Evolutionary conservation across 2,329 filamentous ascomycete species (phyloP).

Genomic region (Celoporthe dispersa): DNA sequence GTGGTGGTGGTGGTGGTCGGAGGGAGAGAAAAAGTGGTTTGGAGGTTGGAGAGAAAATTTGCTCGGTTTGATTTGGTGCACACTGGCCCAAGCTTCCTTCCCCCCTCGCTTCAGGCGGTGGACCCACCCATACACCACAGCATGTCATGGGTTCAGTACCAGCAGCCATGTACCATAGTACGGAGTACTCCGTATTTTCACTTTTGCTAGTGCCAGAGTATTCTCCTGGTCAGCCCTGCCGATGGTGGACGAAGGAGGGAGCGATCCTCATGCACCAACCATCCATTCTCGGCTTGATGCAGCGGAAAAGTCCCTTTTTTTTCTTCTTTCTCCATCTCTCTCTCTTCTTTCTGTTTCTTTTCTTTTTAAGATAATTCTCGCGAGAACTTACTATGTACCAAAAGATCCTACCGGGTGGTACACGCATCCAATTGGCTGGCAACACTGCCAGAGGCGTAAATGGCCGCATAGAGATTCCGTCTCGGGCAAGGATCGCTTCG

Average conservation of each 20-base stretch:
- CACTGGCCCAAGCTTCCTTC: conserved; percentile 7
- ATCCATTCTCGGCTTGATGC: too few species aligned
- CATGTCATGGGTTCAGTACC: neutral
- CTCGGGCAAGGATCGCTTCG: neutral
- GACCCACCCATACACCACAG: neutral
- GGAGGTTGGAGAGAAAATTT: neutral
- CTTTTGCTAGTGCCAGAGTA: neutral
- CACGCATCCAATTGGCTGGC: neutral
- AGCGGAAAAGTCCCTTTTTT: neutral
- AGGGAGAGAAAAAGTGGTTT: neutral
- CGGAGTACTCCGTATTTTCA: neutral
- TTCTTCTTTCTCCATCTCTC: too few species aligned
- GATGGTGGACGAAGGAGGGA: neutral
- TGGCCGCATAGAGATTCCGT: neutral
- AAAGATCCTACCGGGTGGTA: neutral
- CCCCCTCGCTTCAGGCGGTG: neutral
- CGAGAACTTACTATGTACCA: neutral
- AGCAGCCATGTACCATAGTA: neutral
- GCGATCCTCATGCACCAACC: too few species aligned
- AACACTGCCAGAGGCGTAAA: neutral
- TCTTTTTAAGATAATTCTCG: neutral
- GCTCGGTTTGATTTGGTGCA: neutral
- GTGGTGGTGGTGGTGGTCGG: neutral
- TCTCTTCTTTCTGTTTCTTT: neutral
- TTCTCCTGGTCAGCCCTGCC: neutral